A percentile compares a stretch with the other conserved stretches of the same genome.
Evolutionary conservation across 495 filamentous ascomycete genomes (phyloP).

Genomic region (Polyplosphaeria fusca): DNA sequence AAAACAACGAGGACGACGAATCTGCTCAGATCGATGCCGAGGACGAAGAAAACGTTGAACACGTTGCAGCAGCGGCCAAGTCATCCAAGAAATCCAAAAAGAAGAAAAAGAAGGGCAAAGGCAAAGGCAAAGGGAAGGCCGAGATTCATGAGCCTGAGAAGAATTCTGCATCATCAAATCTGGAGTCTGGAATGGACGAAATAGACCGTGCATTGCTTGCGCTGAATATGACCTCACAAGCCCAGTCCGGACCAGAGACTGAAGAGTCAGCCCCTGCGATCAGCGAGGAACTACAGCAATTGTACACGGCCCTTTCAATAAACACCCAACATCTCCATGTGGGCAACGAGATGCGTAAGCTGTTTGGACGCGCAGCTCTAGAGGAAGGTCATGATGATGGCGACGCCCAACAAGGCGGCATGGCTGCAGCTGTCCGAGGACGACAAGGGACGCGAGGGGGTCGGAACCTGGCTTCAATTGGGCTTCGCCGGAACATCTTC

Average conservation of each 20-base stretch:
- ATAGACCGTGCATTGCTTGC: conserved; percentile 76
- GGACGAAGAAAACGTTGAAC: neutral
- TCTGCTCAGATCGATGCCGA: conserved; percentile 31
- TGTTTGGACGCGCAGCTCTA: conserved; percentile 82
- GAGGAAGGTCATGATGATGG: conserved; percentile 55
- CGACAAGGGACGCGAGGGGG: conserved; percentile 56
- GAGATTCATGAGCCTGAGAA: conserved; percentile 27
- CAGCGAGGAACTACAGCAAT: conserved; percentile 40
- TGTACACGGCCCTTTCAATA: conserved; percentile 64
- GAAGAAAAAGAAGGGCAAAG: conserved; percentile 44
- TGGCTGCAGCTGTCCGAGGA: conserved; percentile 68
- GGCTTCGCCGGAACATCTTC: conserved; percentile 73
- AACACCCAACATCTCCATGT: conserved; percentile 80
- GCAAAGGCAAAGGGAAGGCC: conserved; percentile 51
- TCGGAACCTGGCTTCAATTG: conserved; percentile 62
- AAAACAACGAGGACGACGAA: conserved; percentile 35
- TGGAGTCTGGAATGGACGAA: conserved; percentile 58
- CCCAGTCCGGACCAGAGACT: conserved; percentile 29
- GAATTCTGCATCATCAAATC: neutral
- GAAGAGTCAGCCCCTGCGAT: conserved; percentile 27
- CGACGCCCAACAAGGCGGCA: conserved; percentile 52
- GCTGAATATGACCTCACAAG: conserved; percentile 46
- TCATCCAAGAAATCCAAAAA: conserved; percentile 17
- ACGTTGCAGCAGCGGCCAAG: neutral
- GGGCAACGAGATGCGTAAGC: conserved; percentile 84